Evolutionary conservation across 768 basidiomycete species (phyloP).

Genomic region (Pholiota molesta): DNA sequence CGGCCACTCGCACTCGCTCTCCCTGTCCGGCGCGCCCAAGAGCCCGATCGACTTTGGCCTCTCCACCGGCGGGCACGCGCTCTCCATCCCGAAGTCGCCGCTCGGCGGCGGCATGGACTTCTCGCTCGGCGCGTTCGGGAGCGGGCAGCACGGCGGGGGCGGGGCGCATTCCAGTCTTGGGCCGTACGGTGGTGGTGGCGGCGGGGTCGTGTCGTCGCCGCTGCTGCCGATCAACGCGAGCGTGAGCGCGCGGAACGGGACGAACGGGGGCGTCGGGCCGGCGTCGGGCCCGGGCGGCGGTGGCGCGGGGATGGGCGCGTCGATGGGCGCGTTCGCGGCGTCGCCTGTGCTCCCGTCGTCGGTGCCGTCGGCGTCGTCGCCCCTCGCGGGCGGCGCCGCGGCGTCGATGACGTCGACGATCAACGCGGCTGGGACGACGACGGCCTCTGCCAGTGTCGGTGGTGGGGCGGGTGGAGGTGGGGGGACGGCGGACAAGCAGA

Average conservation of each 20-base stretch:
- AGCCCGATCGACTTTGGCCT: conserved; percentile 11
- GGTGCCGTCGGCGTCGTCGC: too few relatives aligned
- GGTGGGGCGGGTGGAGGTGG: neutral
- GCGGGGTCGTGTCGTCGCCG: conserved; percentile 3
- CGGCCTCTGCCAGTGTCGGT: neutral
- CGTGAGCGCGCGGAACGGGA: conserved; percentile 9
- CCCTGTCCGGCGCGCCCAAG: neutral
- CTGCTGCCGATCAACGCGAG: conserved; percentile 12
- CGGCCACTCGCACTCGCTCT: neutral
- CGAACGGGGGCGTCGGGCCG: conserved; percentile 11
- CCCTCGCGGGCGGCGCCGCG: too few relatives aligned
- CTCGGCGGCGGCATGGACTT: conserved; percentile 7
- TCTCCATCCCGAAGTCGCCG: conserved; percentile 9
- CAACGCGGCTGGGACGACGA: too few relatives aligned
- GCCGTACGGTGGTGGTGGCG: neutral
- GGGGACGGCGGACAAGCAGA: conserved; percentile 45
- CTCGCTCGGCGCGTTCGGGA: conserved; percentile 1
- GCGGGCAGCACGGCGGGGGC: neutral
- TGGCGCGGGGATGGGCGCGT: too few relatives aligned
- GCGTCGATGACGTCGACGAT: too few relatives aligned
- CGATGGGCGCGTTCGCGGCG: too few relatives aligned
- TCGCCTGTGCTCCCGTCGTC: too few relatives aligned
- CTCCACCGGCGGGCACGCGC: conserved; percentile 3
- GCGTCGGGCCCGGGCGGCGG: too few relatives aligned
- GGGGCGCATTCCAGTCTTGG: conserved; percentile 2